Percentiles rank a stretch among this genome's conserved stretches.
Conservation (phyloP, 2,329 filamentous ascomycete species). For the Sclerotinia borealis region DNA sequence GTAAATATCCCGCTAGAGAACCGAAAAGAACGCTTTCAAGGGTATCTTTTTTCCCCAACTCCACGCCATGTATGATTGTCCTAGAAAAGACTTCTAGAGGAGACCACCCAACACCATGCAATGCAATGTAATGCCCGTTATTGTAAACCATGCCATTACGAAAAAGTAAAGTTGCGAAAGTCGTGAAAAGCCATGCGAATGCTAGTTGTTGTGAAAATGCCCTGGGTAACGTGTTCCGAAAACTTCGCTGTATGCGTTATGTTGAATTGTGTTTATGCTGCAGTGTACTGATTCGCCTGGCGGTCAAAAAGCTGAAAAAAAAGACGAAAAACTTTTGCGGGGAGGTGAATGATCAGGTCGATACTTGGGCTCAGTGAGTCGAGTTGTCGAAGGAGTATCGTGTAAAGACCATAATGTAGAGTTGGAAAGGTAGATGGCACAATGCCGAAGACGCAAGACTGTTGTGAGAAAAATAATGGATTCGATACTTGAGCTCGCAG, state of each 20-base stretch:
- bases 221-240: not conserved
- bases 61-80: not conserved
- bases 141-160: not conserved
- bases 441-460: not conserved
- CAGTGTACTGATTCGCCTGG: not conserved
- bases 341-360: not conserved
- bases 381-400: not conserved
- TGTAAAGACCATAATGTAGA: not conserved
- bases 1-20: not conserved
- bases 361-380: not conserved
- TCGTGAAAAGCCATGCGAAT: not conserved
- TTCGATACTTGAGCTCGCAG: not conserved
- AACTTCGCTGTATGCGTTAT: not conserved
- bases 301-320: not conserved
- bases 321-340: not conserved
- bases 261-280: not conserved
- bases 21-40: not conserved
- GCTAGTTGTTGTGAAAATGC: not conserved
- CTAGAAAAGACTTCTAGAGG: not conserved
- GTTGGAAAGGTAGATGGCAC: not conserved
- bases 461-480: not conserved
- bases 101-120: not conserved
- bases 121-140: not conserved
- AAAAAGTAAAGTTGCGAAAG: not conserved
- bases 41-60: not conserved